Percentiles rank a stretch among this genome's conserved stretches.
Conservation (phyloP, 441 rosid species). For the Pelargonium citronellum region DNA sequence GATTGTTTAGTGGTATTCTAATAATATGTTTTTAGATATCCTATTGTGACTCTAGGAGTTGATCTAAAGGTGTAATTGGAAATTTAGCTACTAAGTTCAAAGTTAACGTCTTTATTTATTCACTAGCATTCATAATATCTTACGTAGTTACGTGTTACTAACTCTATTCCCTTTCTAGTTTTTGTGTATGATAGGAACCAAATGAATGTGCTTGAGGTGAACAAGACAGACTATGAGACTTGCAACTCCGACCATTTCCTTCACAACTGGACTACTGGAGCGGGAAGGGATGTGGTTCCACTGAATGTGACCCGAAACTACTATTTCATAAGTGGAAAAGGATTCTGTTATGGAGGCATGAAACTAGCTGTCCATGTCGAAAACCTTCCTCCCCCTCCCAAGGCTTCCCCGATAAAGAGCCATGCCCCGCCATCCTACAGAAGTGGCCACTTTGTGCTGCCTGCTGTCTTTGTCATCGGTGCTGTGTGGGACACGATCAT, state of each 20-base stretch:
- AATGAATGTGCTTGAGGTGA: conserved; percentile 75
- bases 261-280: conserved; percentile 74
- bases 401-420: background rate
- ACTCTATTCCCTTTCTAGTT: conserved; percentile 30
- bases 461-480: conserved; percentile 41
- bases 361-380: conserved; percentile 55
- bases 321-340: conserved; percentile 78
- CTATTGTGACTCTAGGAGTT: too few species aligned
- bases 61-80: too few species aligned
- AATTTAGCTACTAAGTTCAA: too few species aligned
- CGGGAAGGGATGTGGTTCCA: conserved; percentile 80
- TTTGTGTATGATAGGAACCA: conserved; percentile 90
- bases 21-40: too few species aligned
- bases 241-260: conserved; percentile 67
- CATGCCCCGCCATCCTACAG: conserved; percentile 9
- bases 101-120: too few species aligned
- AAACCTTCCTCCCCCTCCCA: conserved; percentile 67
- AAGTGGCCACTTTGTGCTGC: conserved; percentile 33
- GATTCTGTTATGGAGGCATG: conserved; percentile 78
- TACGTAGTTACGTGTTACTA: background rate
- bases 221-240: conserved; percentile 55
- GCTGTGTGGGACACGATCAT: conserved; percentile 47
- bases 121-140: too few species aligned
- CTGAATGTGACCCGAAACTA: conserved; percentile 64
- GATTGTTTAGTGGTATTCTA: too few species aligned